Evolutionary conservation across 345 rosid genomes (phyloP).

Genomic region (thale cress (Arabidopsis thaliana)): TAIR10.1 NC_003071.7:10561501-10562000

Average conservation of each 20-base stretch:
- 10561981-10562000: no score
- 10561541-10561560: conserved; percentile 42
- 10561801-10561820: no score
- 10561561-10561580: conserved; percentile 37
- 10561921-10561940: neutral
- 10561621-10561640: conserved; percentile 19
- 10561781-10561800: no score
- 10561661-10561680: neutral
- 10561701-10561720: neutral
- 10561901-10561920: neutral
- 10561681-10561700: neutral
- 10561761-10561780: no score
- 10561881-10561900: neutral
- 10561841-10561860: no score
- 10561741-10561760: no score
- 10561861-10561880: no score
- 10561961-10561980: no score
- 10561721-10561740: neutral
- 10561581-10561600: conserved; percentile 7
- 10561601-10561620: conserved; percentile 3
- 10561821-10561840: no score
- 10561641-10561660: neutral
- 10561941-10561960: neutral
- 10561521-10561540: conserved; percentile 38
- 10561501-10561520: conserved; percentile 36